A percentile compares a stretch with the other conserved stretches of the same genome.
These are phyloP conservation scores for Leccinum pachyderme DNA, from an alignment of 1,284 basidiomycete genomes.

Conservation along the genomic window DNA sequence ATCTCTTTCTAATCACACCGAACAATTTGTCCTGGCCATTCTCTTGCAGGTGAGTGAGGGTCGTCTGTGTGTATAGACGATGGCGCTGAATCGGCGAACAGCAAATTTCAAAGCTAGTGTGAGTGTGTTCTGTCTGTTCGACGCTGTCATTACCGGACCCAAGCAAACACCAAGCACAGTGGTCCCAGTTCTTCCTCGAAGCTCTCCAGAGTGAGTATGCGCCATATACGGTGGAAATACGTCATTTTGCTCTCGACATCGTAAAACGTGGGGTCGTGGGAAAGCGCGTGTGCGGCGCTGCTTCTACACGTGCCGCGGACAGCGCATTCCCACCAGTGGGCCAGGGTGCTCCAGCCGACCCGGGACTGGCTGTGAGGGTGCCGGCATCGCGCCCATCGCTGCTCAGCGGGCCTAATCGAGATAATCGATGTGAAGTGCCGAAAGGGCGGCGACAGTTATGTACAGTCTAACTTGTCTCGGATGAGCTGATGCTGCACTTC, in stretches of 20 bases:
- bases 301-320: slow-evolving; percentile 16
- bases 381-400: slow-evolving; percentile 18
- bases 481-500: slow-evolving; percentile 24
- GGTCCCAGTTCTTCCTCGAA: neutral
- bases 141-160: slow-evolving; percentile 3
- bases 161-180: slow-evolving; percentile 9
- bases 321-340: slow-evolving; percentile 12
- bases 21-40: slow-evolving; percentile 6
- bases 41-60: slow-evolving; percentile 19
- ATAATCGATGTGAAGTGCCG: slow-evolving; percentile 17
- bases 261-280: slow-evolving; percentile 62
- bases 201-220: slow-evolving; percentile 24
- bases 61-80: slow-evolving; percentile 4
- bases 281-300: slow-evolving; percentile 27
- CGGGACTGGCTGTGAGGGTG: slow-evolving; percentile 16
- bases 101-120: slow-evolving; percentile 17
- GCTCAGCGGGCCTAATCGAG: neutral
- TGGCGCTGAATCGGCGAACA: slow-evolving; percentile 9
- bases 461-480: slow-evolving; percentile 21
- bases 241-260: slow-evolving; percentile 40
- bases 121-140: slow-evolving; percentile 9
- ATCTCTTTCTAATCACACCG: slow-evolving; percentile 24
- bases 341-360: neutral
- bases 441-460: slow-evolving; percentile 12
- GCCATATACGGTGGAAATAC: slow-evolving; percentile 18